Percentiles rank a stretch among this genome's conserved stretches.
Evolutionary conservation across 257 asterid species (phyloP).

Genomic region (Scutellaria barbata): DNA sequence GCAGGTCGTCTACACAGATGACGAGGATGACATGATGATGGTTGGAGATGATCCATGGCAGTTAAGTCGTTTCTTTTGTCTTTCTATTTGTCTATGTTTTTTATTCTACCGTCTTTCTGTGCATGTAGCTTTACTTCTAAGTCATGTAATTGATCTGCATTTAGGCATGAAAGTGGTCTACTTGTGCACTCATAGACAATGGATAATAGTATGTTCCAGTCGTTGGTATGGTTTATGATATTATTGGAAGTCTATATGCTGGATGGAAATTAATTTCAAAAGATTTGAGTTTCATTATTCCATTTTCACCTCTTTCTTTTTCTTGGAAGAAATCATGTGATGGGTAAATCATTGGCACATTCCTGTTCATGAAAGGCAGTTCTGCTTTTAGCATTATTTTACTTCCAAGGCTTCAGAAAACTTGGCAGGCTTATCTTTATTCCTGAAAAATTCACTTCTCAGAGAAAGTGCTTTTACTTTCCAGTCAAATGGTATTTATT

Average conservation of each 20-base stretch:
- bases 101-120: conserved; percentile 4
- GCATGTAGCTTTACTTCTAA: conserved; percentile 12
- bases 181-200: not conserved
- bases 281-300: not conserved
- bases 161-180: not conserved
- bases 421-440: not conserved
- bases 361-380: not conserved
- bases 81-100: conserved; percentile 11
- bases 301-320: not conserved
- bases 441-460: not conserved
- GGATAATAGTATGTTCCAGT: too few species aligned
- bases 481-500: not conserved
- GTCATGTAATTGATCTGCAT: conserved; percentile 20
- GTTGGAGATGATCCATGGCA: conserved; percentile 99
- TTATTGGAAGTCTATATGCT: not conserved
- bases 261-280: not conserved
- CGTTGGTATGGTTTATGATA: conserved; percentile 5
- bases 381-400: too few species aligned
- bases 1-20: conserved; percentile 96
- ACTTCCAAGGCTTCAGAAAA: too few species aligned
- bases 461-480: not conserved
- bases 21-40: conserved; percentile 98
- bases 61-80: conserved; percentile 58
- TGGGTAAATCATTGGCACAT: not conserved
- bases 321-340: not conserved